Evolutionary conservation across 352 stramenopile species (phyloP).

Genomic region (Phytophthora pisi): DNA sequence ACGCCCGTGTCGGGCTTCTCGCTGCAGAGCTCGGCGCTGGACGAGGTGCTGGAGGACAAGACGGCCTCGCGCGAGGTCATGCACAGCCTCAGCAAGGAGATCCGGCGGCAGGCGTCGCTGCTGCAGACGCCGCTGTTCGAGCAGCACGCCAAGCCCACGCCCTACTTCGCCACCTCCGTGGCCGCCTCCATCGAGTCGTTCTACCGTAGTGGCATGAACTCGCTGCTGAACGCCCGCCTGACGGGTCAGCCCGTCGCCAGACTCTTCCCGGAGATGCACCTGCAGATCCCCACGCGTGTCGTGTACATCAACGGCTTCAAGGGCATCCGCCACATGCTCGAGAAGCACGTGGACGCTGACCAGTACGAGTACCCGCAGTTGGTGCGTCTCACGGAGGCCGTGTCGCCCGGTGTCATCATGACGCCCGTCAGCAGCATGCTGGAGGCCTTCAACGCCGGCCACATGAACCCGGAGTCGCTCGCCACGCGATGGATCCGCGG

Average conservation of each 20-base stretch:
- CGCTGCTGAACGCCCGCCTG: slow-evolving; percentile 89
- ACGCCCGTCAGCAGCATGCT: slow-evolving; percentile 92
- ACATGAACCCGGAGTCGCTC: slow-evolving; percentile 93
- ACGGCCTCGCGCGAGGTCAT: slow-evolving; percentile 83
- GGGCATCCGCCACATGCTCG: slow-evolving; percentile 81
- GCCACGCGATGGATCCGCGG: slow-evolving; percentile 90
- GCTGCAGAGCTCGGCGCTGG: slow-evolving; percentile 67
- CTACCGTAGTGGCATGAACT: slow-evolving; percentile 93
- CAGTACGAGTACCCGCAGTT: slow-evolving; percentile 81
- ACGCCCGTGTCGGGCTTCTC: slow-evolving; percentile 84
- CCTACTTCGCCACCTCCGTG: slow-evolving; percentile 91
- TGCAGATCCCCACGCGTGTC: slow-evolving; percentile 93
- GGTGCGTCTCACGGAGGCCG: slow-evolving; percentile 79
- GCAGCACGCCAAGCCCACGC: slow-evolving; percentile 90
- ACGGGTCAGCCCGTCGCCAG: slow-evolving; percentile 77
- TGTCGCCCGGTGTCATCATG: slow-evolving; percentile 93
- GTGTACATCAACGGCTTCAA: slow-evolving; percentile 96
- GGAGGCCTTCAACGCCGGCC: slow-evolving; percentile 92
- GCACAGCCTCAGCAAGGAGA: slow-evolving; percentile 88
- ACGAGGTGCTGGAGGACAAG: slow-evolving; percentile 80
- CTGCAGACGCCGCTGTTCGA: slow-evolving; percentile 90
- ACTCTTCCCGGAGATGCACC: slow-evolving; percentile 94
- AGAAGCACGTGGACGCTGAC: slow-evolving; percentile 87
- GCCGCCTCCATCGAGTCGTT: slow-evolving; percentile 93
- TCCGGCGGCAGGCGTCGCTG: slow-evolving; percentile 83